A percentile compares a stretch with the other conserved stretches of the same genome.
These are phyloP conservation scores for Ceratobasidium papillatum DNA, from an alignment of 1,284 basidiomycete genomes.

Conservation along the genomic window DNA sequence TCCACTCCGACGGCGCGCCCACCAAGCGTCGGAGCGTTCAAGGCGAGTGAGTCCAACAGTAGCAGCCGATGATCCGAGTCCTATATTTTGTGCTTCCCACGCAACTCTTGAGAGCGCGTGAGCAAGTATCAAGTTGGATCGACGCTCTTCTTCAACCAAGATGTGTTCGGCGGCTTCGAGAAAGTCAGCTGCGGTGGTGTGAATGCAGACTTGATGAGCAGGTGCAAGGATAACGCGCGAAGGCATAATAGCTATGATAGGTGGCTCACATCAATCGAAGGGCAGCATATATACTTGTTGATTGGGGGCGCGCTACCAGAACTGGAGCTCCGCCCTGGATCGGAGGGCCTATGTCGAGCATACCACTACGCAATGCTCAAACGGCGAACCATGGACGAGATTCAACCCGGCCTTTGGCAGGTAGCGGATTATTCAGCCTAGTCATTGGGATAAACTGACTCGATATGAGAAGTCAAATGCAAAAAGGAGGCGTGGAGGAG, in stretches of 20 bases:
- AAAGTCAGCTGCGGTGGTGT: slow-evolving; percentile 27
- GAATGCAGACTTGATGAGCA: slow-evolving; percentile 19
- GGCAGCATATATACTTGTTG: slow-evolving; percentile 17
- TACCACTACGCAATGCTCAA: neutral
- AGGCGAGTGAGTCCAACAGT: neutral
- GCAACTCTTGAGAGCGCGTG: slow-evolving; percentile 5
- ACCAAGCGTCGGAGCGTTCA: slow-evolving; percentile 26
- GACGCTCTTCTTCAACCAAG: slow-evolving; percentile 16
- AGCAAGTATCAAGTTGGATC: slow-evolving; percentile 28
- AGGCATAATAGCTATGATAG: slow-evolving; percentile 28
- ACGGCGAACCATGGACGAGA: neutral
- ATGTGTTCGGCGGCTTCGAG: slow-evolving; percentile 35
- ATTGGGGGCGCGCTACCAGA: slow-evolving; percentile 11
- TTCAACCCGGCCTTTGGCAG: slow-evolving; percentile 9
- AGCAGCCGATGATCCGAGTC: neutral
- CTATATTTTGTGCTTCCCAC: slow-evolving; percentile 6
- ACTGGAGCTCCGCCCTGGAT: neutral
- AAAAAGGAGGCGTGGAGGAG: neutral
- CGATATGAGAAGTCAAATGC: slow-evolving; percentile 16
- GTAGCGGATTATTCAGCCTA: slow-evolving; percentile 16
- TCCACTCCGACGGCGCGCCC: slow-evolving; percentile 9
- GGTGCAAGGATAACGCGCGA: slow-evolving; percentile 1
- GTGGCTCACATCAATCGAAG: slow-evolving; percentile 8
- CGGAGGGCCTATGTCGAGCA: neutral
- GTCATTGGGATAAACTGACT: slow-evolving; percentile 31